Conservation (phyloP, 805 yeast species). For the Saturnispora silvae region DNA sequence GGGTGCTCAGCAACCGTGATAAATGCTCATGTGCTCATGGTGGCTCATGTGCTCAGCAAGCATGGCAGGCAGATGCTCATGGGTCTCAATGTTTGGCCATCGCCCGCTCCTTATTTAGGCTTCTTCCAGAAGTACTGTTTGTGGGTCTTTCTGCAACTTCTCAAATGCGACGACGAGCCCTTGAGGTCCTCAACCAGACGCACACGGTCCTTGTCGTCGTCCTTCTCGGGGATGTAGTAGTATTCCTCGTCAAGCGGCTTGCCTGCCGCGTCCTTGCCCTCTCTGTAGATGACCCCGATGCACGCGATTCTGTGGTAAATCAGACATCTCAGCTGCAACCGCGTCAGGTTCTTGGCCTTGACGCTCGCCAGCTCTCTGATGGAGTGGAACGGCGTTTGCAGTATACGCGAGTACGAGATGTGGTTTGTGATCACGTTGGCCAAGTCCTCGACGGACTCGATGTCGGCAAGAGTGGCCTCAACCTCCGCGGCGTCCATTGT, state of each 20-base stretch:
- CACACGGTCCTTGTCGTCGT: conserved; percentile 59
- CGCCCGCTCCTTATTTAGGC: conserved; percentile 27
- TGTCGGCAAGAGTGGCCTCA: conserved; percentile 21
- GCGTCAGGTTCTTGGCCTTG: conserved; percentile 36
- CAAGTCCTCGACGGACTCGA: conserved; percentile 39
- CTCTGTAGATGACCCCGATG: conserved; percentile 80
- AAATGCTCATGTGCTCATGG: no score
- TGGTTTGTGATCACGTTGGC: conserved; percentile 67
- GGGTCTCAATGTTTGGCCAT: not conserved
- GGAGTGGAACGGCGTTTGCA: conserved; percentile 76
- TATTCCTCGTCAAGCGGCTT: conserved; percentile 89
- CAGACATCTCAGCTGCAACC: conserved; percentile 35
- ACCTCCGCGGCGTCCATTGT: conserved; percentile 19
- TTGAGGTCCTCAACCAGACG: conserved; percentile 61
- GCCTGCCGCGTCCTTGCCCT: conserved; percentile 95
- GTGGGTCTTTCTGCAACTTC: conserved; percentile 88
- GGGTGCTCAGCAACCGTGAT: no score
- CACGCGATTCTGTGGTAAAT: conserved; percentile 38
- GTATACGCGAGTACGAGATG: conserved; percentile 78
- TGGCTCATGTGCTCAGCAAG: not conserved
- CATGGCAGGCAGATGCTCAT: not conserved
- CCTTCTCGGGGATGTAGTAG: conserved; percentile 80
- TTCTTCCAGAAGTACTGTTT: conserved; percentile 76
- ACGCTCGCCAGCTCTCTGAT: conserved; percentile 49
- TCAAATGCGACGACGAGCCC: conserved; percentile 63